Conservation (phyloP, 345 rosid species). For the Salix koriyanagi region DNA sequence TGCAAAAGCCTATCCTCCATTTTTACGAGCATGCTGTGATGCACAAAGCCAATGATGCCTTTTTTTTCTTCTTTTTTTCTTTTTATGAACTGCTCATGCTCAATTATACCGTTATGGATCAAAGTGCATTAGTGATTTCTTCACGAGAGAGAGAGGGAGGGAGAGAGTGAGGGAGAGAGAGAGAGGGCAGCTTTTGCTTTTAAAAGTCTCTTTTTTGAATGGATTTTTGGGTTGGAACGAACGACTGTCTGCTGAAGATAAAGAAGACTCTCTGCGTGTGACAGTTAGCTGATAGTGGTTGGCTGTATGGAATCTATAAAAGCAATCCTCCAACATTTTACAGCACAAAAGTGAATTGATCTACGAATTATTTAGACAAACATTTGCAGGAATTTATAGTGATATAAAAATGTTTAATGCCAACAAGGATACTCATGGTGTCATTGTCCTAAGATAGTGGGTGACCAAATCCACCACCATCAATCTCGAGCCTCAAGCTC, state of each 20-base stretch:
- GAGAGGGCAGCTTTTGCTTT: constrained; percentile 38
- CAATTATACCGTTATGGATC: not conserved
- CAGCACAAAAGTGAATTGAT: constrained; percentile 27
- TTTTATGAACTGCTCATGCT: not conserved
- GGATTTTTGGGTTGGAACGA: constrained; percentile 9
- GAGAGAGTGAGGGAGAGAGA: too few relatives aligned
- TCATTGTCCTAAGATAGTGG: constrained; percentile 22
- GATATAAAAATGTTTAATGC: not conserved
- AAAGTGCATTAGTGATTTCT: not conserved
- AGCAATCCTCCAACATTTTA: constrained; percentile 13
- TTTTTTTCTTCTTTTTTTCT: not conserved
- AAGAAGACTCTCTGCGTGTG: constrained; percentile 5
- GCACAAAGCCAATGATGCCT: not conserved
- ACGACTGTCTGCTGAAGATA: constrained; percentile 16
- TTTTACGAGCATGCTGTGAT: not conserved
- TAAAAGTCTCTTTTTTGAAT: constrained; percentile 25
- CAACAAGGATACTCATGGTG: constrained; percentile 11
- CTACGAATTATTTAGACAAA: not conserved
- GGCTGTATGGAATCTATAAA: constrained; percentile 27
- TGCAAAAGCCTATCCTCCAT: not conserved
- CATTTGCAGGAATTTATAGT: not conserved
- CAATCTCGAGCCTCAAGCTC: constrained; percentile 23
- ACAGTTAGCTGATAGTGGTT: constrained; percentile 25
- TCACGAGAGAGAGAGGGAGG: not conserved
- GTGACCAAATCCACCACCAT: constrained; percentile 35